Percentiles rank a stretch among this genome's conserved stretches.
These are phyloP conservation scores for Brasenia schreberi DNA, from an alignment of 164 flowering plant genomes.

Conservation along the genomic window DNA sequence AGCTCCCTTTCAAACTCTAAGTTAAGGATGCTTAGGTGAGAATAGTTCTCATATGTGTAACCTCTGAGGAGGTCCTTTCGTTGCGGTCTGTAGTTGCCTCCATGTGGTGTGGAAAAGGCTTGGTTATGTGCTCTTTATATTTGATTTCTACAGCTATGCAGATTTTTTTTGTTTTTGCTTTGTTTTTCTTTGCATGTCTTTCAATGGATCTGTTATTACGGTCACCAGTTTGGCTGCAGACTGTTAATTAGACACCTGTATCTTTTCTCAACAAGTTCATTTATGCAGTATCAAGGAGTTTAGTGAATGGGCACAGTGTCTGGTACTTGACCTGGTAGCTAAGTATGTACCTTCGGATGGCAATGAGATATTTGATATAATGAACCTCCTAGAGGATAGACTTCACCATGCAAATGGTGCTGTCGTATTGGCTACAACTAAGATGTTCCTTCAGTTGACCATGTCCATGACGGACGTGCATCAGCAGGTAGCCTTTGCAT, in stretches of 20 bases:
- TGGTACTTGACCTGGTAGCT: conserved; percentile 74
- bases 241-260: not conserved
- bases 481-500: conserved; percentile 59
- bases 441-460: conserved; percentile 86
- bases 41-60: too few species aligned
- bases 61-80: too few species aligned
- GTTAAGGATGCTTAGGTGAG: too few species aligned
- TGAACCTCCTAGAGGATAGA: conserved; percentile 99
- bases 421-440: conserved; percentile 85
- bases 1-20: too few species aligned
- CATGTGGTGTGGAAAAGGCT: too few species aligned
- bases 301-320: conserved; percentile 98
- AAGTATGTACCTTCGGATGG: conserved; percentile 84
- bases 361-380: conserved; percentile 92
- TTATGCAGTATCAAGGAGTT: conserved; percentile 80
- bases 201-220: too few species aligned
- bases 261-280: not conserved
- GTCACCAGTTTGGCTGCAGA: not conserved
- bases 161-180: not conserved
- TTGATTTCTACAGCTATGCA: not conserved
- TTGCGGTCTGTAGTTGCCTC: too few species aligned
- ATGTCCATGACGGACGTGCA: conserved; percentile 97
- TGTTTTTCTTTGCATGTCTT: not conserved
- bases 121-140: too few species aligned
- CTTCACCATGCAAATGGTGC: conserved; percentile 99